Evolutionary conservation across 257 asterid genomes (phyloP).

Genomic region (Nicotiana tomentosiformis): DNA sequence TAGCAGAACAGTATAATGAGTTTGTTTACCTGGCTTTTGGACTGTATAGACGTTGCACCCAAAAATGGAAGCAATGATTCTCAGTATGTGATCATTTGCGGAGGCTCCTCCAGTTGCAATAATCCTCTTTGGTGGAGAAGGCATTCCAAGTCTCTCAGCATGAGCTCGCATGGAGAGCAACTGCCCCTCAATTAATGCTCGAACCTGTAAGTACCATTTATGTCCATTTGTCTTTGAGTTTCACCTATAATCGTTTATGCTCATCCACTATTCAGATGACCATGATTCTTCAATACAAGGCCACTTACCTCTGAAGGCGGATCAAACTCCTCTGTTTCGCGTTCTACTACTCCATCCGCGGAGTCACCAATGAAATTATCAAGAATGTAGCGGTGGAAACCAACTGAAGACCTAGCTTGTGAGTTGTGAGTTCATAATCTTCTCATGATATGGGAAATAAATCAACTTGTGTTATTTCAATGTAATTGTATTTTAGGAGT

Average conservation of each 20-base stretch:
- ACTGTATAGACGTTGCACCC: conserved; percentile 72
- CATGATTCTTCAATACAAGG: neutral
- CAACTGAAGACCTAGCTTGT: conserved; percentile 43
- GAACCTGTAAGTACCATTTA: conserved; percentile 38
- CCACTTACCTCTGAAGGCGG: conserved; percentile 66
- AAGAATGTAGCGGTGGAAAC: conserved; percentile 64
- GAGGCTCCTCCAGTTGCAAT: conserved; percentile 99
- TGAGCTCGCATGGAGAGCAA: conserved; percentile 86
- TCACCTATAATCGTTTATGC: neutral
- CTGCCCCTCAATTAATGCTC: conserved; percentile 90
- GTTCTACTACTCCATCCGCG: conserved; percentile 50
- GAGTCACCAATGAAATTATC: conserved; percentile 54
- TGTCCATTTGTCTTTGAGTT: neutral
- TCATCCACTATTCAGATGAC: neutral
- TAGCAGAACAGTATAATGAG: neutral
- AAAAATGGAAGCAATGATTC: conserved; percentile 58
- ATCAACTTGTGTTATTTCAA: neutral
- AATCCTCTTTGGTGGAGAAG: conserved; percentile 83
- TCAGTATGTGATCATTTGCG: conserved; percentile 52
- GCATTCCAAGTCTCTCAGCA: conserved; percentile 89
- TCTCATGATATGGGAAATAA: conserved; percentile 4
- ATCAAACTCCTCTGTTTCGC: conserved; percentile 61
- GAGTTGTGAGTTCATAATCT: neutral
- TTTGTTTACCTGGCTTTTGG: conserved; percentile 64
- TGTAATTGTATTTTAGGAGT: neutral